Base-by-base conservation (phyloP, 495 filamentous ascomycete species). In the Copromyces sp. region DNA sequence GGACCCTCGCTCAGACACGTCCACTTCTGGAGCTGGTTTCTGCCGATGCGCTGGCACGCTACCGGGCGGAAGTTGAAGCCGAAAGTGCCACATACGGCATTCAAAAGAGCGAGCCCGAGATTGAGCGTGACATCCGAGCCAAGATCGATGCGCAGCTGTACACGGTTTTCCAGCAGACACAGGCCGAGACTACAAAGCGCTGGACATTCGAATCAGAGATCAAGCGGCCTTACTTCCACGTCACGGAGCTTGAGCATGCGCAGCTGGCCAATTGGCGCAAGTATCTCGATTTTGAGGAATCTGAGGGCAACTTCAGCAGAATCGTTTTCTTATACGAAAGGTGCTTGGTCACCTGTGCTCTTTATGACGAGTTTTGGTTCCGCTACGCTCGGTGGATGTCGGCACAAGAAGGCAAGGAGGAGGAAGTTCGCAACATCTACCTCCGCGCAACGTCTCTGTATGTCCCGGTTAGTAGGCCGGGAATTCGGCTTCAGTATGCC, bases 361-460 rank as follows among this genome's bases (percentile, higher is more conserved):
- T 95, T 77, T 97, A 98, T 74, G 94, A 98, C 68, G 94, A 98
- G 77, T 97, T 99, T 81, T 99, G 95, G 95, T 87, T 96, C 72
- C 90, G 95, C 2, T 99, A 97, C 82, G 94, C 92, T n/a, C 87
- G 96, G 17, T 99, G 95, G 95, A 98, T 99, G 94, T 86, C 86
- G 75, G 90, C 89, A 3, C 93, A 97, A 77, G 76, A 87, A 0
- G 88, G 85, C 68, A 97, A 97, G 79, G 89, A 93, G 71, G 93
- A 97, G 77, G 96, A 99, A 78, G 92, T 95, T 3, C 90, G 96
- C 35, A 93, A 92, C 79, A 94, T 99, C 75, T 98, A 97, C 75
- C 92, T 95, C 80, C 90, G 94, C 70, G 96, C 94, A 12, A 89
- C 90, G 74, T 92, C 86, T 71, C 79, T 97, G 4, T 98, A 90